Base-by-base conservation (phyloP, 139 green algal species). In the Medakamo hakoo region DNA sequence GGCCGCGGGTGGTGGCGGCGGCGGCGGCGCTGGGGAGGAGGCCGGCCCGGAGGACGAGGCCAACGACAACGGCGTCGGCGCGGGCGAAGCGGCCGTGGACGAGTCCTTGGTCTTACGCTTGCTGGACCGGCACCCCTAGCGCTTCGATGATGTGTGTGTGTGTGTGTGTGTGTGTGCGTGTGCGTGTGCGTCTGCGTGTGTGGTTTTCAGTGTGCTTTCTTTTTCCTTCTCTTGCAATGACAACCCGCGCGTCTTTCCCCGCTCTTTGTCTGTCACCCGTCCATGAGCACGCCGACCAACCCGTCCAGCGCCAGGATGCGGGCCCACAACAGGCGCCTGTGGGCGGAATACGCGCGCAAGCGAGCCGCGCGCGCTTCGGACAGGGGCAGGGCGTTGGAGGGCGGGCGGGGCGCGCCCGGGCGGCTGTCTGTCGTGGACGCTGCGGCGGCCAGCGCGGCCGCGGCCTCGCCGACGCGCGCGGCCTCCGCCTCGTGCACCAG, bases 401-500 rank as follows among this genome's bases (percentile, higher is more conserved):
- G 28, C 25, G 21, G 3, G 25, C 18, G 19, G 59, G 28, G 27
- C 26, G 16, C 21, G 61, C 60, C 32, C n/a, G n/a, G n/a, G n/a
- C n/a, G n/a, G n/a, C n/a, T n/a, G n/a, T n/a, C n/a, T n/a, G n/a
- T n/a, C n/a, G n/a, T n/a, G 16, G 61, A 14, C 2, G 9, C 14
- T 4, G 56, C 27, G 5, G 3, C 48, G 55, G 19, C 4, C 9
- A 30, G 4, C 16, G 19, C 20, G 20, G 4, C 66, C 30, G 19
- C 48, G 59, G 24, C 55, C 26, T 24, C 59, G 22, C 65, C 27
- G 49, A 86, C 80, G 69, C 86, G 79, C 30, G 72, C 57, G n/a
- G 81, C 68, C 68, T 82, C 62, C 0, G 32, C 55, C 67, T 95
- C 86, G 57, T 77, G 49, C 9, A 64, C 67, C 24, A 90, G 62